These are phyloP conservation scores for Turritis glabra DNA, from an alignment of 345 rosid species.

Conservation along the genomic window DNA sequence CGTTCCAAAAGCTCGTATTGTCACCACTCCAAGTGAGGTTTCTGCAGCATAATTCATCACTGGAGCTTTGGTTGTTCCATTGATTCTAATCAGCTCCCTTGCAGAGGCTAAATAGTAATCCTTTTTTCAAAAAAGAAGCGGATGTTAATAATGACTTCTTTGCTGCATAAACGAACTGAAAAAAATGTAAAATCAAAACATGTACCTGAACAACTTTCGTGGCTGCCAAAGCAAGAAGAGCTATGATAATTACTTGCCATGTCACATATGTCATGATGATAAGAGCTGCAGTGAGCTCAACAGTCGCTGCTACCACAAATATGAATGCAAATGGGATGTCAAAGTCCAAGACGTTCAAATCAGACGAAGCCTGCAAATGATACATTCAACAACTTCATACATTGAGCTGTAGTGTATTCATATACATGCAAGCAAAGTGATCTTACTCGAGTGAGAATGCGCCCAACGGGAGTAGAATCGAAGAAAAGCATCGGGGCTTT, in stretches of 20 bases:
- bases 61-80: slow-evolving; percentile 94
- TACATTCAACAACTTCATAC: slow-evolving; percentile 10
- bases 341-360: slow-evolving; percentile 61
- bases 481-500: slow-evolving; percentile 81
- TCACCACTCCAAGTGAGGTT: slow-evolving; percentile 79
- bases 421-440: background rate
- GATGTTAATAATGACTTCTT: background rate
- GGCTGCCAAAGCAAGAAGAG: slow-evolving; percentile 54
- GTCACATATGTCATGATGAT: slow-evolving; percentile 67
- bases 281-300: slow-evolving; percentile 49
- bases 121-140: slow-evolving; percentile 38
- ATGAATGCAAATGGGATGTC: slow-evolving; percentile 57
- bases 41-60: slow-evolving; percentile 86
- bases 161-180: background rate
- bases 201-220: slow-evolving; percentile 61
- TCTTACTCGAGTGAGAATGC: slow-evolving; percentile 77
- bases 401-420: background rate
- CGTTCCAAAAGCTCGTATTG: slow-evolving; percentile 79
- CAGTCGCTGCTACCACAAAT: slow-evolving; percentile 42
- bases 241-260: slow-evolving; percentile 78
- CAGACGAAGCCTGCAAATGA: slow-evolving; percentile 70
- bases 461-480: slow-evolving; percentile 75
- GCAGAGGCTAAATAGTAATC: slow-evolving; percentile 78
- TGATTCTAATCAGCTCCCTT: slow-evolving; percentile 77
- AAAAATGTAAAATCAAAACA: slow-evolving; percentile 9